Conservation (phyloP, 2,329 filamentous ascomycete species). For the Epichloe baconii region DNA sequence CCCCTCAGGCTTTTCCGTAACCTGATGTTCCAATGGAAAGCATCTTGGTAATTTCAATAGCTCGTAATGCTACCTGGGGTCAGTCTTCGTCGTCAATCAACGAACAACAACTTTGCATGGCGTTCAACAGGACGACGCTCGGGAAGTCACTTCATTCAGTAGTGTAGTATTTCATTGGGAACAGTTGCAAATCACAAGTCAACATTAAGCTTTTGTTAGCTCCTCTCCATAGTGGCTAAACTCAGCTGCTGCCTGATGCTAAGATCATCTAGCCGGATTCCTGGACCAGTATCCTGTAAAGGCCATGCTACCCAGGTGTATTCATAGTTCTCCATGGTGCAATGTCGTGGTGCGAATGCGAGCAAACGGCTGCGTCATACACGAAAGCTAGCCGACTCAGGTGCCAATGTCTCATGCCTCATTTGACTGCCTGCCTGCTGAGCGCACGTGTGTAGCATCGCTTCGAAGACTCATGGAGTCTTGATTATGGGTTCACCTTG, state of each 20-base stretch:
- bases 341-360: too few species aligned
- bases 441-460: neutral
- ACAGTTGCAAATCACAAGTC: too few species aligned
- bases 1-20: neutral
- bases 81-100: neutral
- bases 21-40: neutral
- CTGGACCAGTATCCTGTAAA: too few species aligned
- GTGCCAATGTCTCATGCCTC: too few species aligned
- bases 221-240: too few species aligned
- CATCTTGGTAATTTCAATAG: neutral
- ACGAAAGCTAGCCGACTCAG: too few species aligned
- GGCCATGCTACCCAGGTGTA: too few species aligned
- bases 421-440: neutral
- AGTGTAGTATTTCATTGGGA: neutral
- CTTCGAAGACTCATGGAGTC: neutral
- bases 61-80: neutral
- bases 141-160: neutral
- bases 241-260: too few species aligned
- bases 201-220: neutral
- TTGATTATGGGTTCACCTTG: neutral
- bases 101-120: neutral
- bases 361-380: too few species aligned
- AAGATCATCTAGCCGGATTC: too few species aligned
- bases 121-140: neutral
- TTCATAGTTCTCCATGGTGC: too few species aligned